These are phyloP conservation scores for Tylopilus plumbeoviolaceoides DNA, from an alignment of 768 basidiomycete species.

Conservation along the genomic window DNA sequence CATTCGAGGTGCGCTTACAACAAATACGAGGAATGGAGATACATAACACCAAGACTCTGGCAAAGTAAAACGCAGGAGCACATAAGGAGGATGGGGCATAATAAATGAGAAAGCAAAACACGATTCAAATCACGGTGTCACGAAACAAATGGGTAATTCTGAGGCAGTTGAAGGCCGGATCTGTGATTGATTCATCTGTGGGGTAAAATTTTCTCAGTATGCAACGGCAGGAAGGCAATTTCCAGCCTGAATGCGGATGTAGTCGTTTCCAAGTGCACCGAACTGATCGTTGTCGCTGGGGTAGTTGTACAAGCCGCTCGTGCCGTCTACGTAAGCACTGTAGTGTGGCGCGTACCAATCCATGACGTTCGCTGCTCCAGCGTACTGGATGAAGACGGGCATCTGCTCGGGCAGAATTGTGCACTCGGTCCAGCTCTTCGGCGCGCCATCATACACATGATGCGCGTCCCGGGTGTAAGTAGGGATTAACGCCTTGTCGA, in stretches of 20 bases:
- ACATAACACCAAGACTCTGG: background rate
- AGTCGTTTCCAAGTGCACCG: constrained; percentile 11
- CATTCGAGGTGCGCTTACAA: constrained; percentile 1
- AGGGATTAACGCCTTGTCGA: constrained; percentile 8
- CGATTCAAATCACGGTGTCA: background rate
- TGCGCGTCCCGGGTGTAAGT: constrained; percentile 15
- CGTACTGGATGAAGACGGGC: constrained; percentile 29
- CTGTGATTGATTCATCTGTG: background rate
- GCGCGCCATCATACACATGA: constrained; percentile 21
- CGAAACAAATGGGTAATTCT: background rate
- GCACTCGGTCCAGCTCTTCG: constrained; percentile 29
- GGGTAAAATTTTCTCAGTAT: constrained; percentile 9
- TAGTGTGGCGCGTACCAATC: constrained; percentile 27
- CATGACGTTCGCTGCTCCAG: constrained; percentile 10
- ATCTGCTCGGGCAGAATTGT: constrained; percentile 13
- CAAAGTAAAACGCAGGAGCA: background rate
- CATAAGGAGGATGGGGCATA: background rate
- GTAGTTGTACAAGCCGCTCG: constrained; percentile 10
- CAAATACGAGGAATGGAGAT: background rate
- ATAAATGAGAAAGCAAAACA: background rate
- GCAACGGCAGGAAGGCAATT: constrained; percentile 18
- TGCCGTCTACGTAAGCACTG: constrained; percentile 3
- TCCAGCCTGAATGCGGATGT: constrained; percentile 14
- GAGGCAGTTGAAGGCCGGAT: background rate
- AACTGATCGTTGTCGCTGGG: constrained; percentile 1